A percentile compares a stretch with the other conserved stretches of the same genome.
Conservation (phyloP, 1,284 basidiomycete species). For the Lentinus polychrous region DNA sequence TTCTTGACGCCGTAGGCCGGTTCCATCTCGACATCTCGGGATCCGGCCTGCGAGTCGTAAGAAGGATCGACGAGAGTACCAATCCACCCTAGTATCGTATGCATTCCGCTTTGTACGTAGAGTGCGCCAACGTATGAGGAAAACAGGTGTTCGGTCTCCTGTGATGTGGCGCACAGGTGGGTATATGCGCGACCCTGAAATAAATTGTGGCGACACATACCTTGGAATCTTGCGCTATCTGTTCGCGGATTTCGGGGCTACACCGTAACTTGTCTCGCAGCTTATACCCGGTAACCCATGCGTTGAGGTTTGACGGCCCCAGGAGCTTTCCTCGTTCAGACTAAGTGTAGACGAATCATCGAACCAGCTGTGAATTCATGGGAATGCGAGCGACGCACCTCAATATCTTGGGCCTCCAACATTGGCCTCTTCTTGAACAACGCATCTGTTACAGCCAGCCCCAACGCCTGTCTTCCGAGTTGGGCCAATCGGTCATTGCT, state of each 20-base stretch:
- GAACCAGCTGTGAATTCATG: slow-evolving; percentile 10
- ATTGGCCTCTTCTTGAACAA: slow-evolving; percentile 52
- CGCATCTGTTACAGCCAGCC: slow-evolving; percentile 39
- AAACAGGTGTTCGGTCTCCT: slow-evolving; percentile 58
- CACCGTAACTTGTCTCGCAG: slow-evolving; percentile 54
- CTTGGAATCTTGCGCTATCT: slow-evolving; percentile 35
- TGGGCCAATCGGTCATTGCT: slow-evolving; percentile 54
- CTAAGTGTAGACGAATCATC: slow-evolving; percentile 6
- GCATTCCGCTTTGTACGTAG: slow-evolving; percentile 46
- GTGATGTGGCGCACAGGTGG: slow-evolving; percentile 5
- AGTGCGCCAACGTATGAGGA: slow-evolving; percentile 63
- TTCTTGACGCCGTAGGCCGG: slow-evolving; percentile 19
- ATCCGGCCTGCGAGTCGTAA: slow-evolving; percentile 18
- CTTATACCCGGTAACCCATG: slow-evolving; percentile 53
- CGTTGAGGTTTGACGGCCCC: slow-evolving; percentile 39
- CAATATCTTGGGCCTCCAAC: slow-evolving; percentile 39
- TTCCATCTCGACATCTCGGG: slow-evolving; percentile 18
- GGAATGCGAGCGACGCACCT: slow-evolving; percentile 29
- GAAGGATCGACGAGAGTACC: slow-evolving; percentile 41
- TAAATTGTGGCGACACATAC: slow-evolving; percentile 27
- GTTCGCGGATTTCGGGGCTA: slow-evolving; percentile 33
- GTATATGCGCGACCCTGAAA: not conserved
- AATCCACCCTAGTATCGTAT: slow-evolving; percentile 53
- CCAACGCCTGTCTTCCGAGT: slow-evolving; percentile 47
- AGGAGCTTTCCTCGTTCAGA: slow-evolving; percentile 30